Percentiles rank a stretch among this genome's conserved stretches.
phyloP scores from a whole-genome alignment of 2,329 filamentous ascomycete species.

The Davidsoniella australis region DNA sequence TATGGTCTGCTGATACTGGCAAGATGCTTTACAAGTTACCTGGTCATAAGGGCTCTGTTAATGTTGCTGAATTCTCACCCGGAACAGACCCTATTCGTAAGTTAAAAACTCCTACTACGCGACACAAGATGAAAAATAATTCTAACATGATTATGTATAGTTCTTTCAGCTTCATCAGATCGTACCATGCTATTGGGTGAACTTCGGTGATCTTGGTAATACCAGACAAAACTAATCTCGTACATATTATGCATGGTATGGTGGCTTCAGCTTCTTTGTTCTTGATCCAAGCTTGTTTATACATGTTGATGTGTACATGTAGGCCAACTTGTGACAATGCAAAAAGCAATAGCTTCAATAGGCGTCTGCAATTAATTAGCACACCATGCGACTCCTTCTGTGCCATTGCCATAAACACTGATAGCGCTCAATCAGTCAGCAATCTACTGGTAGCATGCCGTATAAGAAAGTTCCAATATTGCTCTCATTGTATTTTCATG shows the following conservation, averaged over 20 bases:
- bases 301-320: no score
- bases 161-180: slow-evolving; percentile 82
- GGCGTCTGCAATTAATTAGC: no score
- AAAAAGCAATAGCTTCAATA: background rate
- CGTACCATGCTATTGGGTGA: slow-evolving; percentile 71
- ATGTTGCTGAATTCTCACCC: slow-evolving; percentile 82
- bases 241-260: no score
- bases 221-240: no score
- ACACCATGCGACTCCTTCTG: no score
- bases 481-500: no score
- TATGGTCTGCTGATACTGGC: slow-evolving; percentile 79
- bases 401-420: no score
- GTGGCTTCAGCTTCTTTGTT: no score
- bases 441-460: no score
- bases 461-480: no score
- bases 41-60: slow-evolving; percentile 87
- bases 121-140: slow-evolving; percentile 1
- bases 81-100: slow-evolving; percentile 72
- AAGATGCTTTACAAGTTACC: slow-evolving; percentile 90
- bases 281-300: no score
- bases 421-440: no score
- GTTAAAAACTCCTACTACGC: slow-evolving; percentile 21
- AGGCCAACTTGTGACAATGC: background rate
- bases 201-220: slow-evolving; percentile 23
- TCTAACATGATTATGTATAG: slow-evolving; percentile 32